These are phyloP conservation scores for Fusarium vanettenii DNA, from an alignment of 2,329 filamentous ascomycete genomes.

Conservation along the genomic window DNA sequence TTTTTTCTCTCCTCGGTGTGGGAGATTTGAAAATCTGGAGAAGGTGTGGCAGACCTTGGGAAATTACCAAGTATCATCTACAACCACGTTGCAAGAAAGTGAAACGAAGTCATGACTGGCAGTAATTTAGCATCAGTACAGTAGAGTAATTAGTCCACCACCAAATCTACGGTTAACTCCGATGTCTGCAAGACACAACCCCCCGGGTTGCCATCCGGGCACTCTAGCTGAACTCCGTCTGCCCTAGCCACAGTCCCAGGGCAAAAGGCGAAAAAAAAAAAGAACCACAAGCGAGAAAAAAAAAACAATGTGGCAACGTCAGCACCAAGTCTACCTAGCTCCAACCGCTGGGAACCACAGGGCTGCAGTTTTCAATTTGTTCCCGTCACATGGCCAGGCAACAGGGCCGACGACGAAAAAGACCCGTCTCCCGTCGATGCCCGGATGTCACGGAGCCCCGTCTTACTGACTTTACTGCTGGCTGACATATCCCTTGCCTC, in stretches of 20 bases:
- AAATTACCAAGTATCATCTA: slow-evolving; percentile 23
- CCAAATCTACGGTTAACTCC: slow-evolving; percentile 8
- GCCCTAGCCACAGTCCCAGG: slow-evolving; percentile 31
- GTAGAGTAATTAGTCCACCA: slow-evolving; percentile 1
- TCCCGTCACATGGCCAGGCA: slow-evolving; percentile 39
- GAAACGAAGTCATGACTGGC: slow-evolving; percentile 10
- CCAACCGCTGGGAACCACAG: slow-evolving; percentile 28
- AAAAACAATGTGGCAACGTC: slow-evolving; percentile 31
- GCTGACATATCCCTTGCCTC: slow-evolving; percentile 38
- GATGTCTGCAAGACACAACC: slow-evolving; percentile 16
- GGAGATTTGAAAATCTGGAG: neutral
- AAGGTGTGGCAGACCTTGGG: slow-evolving; percentile 29
- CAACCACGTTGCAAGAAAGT: slow-evolving; percentile 5
- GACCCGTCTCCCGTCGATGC: slow-evolving; percentile 39
- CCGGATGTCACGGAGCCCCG: slow-evolving; percentile 44
- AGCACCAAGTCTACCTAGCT: slow-evolving; percentile 16
- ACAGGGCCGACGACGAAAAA: slow-evolving; percentile 40
- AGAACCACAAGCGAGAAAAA: slow-evolving; percentile 6
- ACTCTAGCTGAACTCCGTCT: slow-evolving; percentile 14
- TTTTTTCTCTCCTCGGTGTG: neutral
- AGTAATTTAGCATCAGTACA: neutral
- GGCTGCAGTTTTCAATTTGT: slow-evolving; percentile 39
- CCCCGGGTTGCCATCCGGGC: slow-evolving; percentile 29
- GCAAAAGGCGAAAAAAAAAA: slow-evolving; percentile 18
- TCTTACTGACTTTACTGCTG: slow-evolving; percentile 11